Conservation (phyloP, 73 alveolate genomes). For the Tetrahymena thermophila region DNA sequence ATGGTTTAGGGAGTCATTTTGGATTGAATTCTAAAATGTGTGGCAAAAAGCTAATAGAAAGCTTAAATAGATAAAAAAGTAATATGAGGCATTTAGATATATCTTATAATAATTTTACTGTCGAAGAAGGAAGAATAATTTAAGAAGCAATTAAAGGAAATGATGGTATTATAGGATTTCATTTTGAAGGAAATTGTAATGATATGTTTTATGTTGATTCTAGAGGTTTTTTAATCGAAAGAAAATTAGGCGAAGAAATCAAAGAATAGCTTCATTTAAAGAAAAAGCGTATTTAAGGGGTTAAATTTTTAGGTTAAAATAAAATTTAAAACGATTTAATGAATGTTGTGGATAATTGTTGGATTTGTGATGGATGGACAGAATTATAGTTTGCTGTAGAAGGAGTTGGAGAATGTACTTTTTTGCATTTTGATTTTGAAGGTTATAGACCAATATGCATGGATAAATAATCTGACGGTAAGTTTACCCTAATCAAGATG, state of each 20-base stretch:
- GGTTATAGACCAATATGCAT: background rate
- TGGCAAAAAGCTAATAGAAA: background rate
- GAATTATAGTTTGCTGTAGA: background rate
- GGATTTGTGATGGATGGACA: slow-evolving; percentile 1
- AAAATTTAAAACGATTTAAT: background rate
- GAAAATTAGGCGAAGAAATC: background rate
- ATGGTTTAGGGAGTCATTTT: background rate
- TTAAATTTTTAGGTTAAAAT: background rate
- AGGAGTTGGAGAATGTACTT: background rate
- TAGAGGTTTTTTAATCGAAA: background rate
- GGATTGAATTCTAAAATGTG: background rate
- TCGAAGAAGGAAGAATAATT: background rate
- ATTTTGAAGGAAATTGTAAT: background rate
- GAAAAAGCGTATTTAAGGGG: background rate
- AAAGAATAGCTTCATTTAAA: background rate
- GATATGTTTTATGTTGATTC: background rate
- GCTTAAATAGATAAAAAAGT: background rate
- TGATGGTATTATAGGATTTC: background rate
- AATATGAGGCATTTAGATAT: background rate
- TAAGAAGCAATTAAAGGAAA: background rate
- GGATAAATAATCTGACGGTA: background rate
- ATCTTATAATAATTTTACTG: background rate
- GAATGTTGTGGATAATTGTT: background rate
- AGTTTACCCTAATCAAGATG: background rate
- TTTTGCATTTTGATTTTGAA: background rate